These are phyloP conservation scores for Pythium guiyangense DNA, from an alignment of 352 stramenopile genomes.

Conservation along the genomic window DNA sequence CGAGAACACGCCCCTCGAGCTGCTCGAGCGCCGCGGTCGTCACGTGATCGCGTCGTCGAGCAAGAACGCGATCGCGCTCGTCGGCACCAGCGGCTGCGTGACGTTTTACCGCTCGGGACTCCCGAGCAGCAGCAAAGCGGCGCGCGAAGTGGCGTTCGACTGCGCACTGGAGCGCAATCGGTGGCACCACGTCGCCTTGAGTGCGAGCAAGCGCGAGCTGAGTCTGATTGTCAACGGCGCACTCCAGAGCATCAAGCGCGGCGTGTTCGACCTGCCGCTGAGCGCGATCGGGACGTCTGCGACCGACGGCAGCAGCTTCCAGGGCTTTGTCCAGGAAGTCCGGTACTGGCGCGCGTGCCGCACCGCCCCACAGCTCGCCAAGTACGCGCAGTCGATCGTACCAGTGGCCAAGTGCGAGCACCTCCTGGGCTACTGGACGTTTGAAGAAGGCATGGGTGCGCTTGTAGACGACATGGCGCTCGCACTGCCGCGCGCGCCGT, in stretches of 20 bases:
- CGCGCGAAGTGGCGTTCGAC: slow-evolving; percentile 45
- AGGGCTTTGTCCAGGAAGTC: slow-evolving; percentile 59
- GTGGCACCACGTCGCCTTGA: slow-evolving; percentile 64
- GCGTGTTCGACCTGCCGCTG: slow-evolving; percentile 57
- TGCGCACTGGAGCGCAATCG: slow-evolving; percentile 30
- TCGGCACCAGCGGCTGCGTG: slow-evolving; percentile 30
- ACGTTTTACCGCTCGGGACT: slow-evolving; percentile 29
- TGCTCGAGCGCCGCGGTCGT: slow-evolving; percentile 45
- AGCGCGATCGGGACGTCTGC: slow-evolving; percentile 20
- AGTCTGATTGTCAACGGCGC: slow-evolving; percentile 46
- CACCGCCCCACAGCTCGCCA: slow-evolving; percentile 28
- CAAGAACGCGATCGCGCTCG: slow-evolving; percentile 48
- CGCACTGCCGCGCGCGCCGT: slow-evolving; percentile 35
- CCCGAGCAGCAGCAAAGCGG: slow-evolving; percentile 15
- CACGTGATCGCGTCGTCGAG: slow-evolving; percentile 60
- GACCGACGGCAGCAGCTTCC: slow-evolving; percentile 40
- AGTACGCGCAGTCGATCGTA: slow-evolving; percentile 31
- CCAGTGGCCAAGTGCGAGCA: slow-evolving; percentile 25
- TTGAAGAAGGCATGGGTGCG: slow-evolving; percentile 72
- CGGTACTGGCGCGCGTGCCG: slow-evolving; percentile 58
- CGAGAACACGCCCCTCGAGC: slow-evolving; percentile 37
- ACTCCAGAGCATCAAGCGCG: slow-evolving; percentile 31
- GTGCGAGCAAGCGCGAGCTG: slow-evolving; percentile 40
- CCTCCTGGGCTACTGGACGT: slow-evolving; percentile 65
- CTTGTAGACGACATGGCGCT: slow-evolving; percentile 73